phyloP scores from a whole-genome alignment of 2,329 filamentous ascomycete genomes.

The Xylariales sp. region DNA sequence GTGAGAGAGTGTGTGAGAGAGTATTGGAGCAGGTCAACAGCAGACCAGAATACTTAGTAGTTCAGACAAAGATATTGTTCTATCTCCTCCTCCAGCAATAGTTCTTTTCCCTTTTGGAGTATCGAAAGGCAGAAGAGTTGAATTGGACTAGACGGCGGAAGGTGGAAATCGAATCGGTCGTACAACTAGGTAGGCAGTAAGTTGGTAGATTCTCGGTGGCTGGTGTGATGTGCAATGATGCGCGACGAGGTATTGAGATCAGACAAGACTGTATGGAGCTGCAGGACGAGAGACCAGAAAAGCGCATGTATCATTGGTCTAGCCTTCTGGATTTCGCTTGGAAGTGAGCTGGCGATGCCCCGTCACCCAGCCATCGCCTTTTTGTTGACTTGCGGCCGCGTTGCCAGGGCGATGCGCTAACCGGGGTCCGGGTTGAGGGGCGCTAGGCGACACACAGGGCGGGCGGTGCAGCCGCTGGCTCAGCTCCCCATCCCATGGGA shows the following conservation, averaged over 20 bases:
- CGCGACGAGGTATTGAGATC: not conserved
- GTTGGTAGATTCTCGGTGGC: no score
- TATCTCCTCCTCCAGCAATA: no score
- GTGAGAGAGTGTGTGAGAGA: constrained; percentile 1
- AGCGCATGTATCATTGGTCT: constrained; percentile 5
- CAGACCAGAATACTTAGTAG: not conserved
- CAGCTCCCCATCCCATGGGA: no score
- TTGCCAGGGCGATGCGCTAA: constrained; percentile 3
- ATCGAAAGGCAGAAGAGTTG: no score
- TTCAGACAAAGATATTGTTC: not conserved
- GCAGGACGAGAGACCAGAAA: no score
- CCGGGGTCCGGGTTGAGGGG: not conserved
- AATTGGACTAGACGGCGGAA: no score
- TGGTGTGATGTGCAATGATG: not conserved
- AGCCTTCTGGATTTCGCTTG: constrained; percentile 5
- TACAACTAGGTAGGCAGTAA: no score
- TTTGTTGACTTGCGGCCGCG: constrained; percentile 6
- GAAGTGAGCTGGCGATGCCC: constrained; percentile 2
- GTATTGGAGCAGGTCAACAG: not conserved
- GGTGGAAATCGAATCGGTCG: no score
- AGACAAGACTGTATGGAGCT: not conserved
- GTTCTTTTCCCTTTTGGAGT: no score
- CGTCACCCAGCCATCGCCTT: constrained; percentile 8
- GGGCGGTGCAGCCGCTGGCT: not conserved
- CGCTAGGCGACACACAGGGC: not conserved